Evolutionary conservation across 106 monocot species (phyloP), one percentile per base, ranked within the genome.

Genomic region (Alisma plantagoaquatica): DNA sequence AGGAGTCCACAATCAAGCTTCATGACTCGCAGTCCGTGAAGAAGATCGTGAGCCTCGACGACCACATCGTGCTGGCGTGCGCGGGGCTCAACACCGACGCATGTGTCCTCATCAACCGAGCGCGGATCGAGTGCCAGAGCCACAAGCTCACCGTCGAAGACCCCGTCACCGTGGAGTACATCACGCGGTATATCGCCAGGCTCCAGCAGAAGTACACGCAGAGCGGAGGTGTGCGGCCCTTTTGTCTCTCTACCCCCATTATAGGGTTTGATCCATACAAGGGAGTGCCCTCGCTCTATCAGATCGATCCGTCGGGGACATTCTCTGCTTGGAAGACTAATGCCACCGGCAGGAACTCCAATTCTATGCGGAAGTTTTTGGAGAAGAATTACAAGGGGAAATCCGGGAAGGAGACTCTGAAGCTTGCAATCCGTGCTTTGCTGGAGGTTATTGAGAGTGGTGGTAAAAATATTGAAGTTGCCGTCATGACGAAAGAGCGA

Each of bases 161-260:
- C 24, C 77, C 87, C 10, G 87, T 81, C 20, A 96, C 88, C 6
- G 94, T 96, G 4, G 88, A 84, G 75, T 96, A 96, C 61, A 96
- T 88, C 45, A 96, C 94, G 2, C 74, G 84, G 16, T 84, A 84
- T 65, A 88, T 96, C 45, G 84, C 94, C 17, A 84, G 94, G 3
- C 68, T 96, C 16, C 94, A 96, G 73, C 94, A 94, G 71, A 94
- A 88, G 68, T 87, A 94, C 75, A 94, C 94, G 12, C 94, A 94
- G 73, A 87, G 87, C 42, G 87, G 87, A 1, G 94, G 94, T 2
- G 94, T 94, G 29, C 60, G 94, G 61, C 94, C 94, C 0, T 94
- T 87, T 51, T 87, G 94, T 3, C 81, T 94, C 28, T 83, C 87
- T 2, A 94, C 87, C 0, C 66, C 88, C 56, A 94, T 94, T 28